Conservation (phyloP, 371 early-diverging fungal genomes). For the Mortierella sp. region DNA sequence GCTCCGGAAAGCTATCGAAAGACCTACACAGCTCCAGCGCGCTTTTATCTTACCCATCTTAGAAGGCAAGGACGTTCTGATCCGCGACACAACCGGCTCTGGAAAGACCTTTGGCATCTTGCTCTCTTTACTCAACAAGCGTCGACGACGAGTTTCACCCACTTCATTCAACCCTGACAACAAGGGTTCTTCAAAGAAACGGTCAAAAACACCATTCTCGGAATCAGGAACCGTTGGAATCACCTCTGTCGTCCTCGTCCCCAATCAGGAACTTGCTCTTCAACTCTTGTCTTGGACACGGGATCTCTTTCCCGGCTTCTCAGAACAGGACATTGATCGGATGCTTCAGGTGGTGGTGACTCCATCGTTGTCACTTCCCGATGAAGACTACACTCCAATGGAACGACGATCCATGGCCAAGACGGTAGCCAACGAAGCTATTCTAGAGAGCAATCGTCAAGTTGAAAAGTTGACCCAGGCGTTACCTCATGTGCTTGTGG, state of each 20-base stretch:
- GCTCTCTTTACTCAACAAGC: conserved; percentile 62
- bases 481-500: conserved; percentile 68
- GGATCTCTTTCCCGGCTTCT: conserved; percentile 34
- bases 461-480: conserved; percentile 14
- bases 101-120: conserved; percentile 85
- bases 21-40: conserved; percentile 65
- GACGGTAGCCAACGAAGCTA: not conserved
- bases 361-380: conserved; percentile 13
- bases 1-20: conserved; percentile 55
- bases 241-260: conserved; percentile 78
- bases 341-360: conserved; percentile 43
- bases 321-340: conserved; percentile 26
- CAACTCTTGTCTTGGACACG: conserved; percentile 74
- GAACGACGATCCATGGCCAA: conserved; percentile 19
- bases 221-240: conserved; percentile 19
- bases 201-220: not conserved
- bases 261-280: conserved; percentile 88
- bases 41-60: conserved; percentile 67
- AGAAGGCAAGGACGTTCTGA: conserved; percentile 64
- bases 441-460: conserved; percentile 16
- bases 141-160: conserved; percentile 19
- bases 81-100: conserved; percentile 82
- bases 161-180: not conserved
- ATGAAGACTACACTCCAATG: conserved; percentile 4
- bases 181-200: not conserved